Percentiles rank a stretch among this genome's conserved stretches.
Evolutionary conservation across 768 basidiomycete genomes (phyloP).

Genomic region (Tephrocybe sp.): DNA sequence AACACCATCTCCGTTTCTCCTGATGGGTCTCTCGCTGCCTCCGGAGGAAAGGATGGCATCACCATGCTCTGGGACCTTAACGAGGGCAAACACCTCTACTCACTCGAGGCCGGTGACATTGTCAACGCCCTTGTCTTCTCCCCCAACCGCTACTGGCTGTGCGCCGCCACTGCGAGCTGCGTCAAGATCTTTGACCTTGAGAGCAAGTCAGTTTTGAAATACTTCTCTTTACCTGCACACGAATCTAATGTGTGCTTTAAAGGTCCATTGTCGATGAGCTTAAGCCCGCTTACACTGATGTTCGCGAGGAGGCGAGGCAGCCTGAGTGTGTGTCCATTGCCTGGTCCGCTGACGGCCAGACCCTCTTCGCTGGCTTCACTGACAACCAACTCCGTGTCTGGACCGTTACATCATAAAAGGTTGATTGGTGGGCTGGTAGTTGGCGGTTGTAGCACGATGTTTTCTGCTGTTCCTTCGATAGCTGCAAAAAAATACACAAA

Average conservation of each 20-base stretch:
- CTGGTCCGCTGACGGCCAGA: slow-evolving; percentile 98
- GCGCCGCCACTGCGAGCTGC: slow-evolving; percentile 94
- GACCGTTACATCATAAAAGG: slow-evolving; percentile 70
- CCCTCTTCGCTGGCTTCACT: slow-evolving; percentile 95
- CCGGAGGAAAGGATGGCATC: slow-evolving; percentile 99
- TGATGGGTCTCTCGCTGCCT: slow-evolving; percentile 97
- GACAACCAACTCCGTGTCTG: slow-evolving; percentile 93
- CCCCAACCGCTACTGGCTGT: slow-evolving; percentile 99
- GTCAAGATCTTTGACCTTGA: slow-evolving; percentile 99
- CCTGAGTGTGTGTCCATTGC: slow-evolving; percentile 96
- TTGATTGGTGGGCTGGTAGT: slow-evolving; percentile 20
- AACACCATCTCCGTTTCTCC: slow-evolving; percentile 98
- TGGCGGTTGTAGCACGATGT: slow-evolving; percentile 15
- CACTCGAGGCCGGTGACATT: slow-evolving; percentile 95
- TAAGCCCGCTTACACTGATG: slow-evolving; percentile 89
- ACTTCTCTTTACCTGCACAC: not conserved
- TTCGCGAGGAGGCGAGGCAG: slow-evolving; percentile 66
- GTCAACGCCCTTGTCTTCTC: slow-evolving; percentile 99
- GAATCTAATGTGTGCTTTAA: slow-evolving; percentile 5
- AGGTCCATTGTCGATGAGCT: slow-evolving; percentile 99
- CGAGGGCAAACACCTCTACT: slow-evolving; percentile 99
- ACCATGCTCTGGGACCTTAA: slow-evolving; percentile 99
- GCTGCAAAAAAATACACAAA: slow-evolving; percentile 30
- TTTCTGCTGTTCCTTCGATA: slow-evolving; percentile 21
- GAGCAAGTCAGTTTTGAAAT: slow-evolving; percentile 77